A percentile compares a stretch with the other conserved stretches of the same genome.
These are phyloP conservation scores for Datura wrightii DNA, from an alignment of 257 asterid genomes.

Conservation along the genomic window DNA sequence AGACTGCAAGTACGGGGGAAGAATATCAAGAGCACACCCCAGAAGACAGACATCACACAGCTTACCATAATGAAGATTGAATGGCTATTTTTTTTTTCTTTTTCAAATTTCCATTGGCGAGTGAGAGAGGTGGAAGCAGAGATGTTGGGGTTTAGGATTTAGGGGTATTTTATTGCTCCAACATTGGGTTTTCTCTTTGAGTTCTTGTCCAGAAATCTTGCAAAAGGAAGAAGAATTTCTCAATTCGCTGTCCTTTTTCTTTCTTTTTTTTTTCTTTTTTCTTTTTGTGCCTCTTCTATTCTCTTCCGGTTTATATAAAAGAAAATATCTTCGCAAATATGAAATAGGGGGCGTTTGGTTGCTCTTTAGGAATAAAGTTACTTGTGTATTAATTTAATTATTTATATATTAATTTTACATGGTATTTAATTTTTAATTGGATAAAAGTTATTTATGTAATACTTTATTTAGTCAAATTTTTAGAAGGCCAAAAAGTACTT, in stretches of 20 bases:
- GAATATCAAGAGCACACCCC: not conserved
- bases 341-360: too few species aligned
- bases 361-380: too few species aligned
- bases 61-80: conserved; percentile 23
- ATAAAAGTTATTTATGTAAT: too few species aligned
- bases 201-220: not conserved
- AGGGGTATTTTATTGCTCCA: not conserved
- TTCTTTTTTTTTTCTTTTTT: too few species aligned
- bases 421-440: too few species aligned
- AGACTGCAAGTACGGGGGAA: not conserved
- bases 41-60: not conserved
- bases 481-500: too few species aligned
- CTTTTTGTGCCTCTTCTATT: not conserved
- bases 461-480: too few species aligned
- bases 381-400: too few species aligned
- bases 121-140: not conserved
- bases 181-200: not conserved
- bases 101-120: conserved; percentile 4
- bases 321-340: not conserved
- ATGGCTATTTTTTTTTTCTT: not conserved
- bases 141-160: not conserved
- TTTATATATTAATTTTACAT: too few species aligned
- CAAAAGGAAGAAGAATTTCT: not conserved
- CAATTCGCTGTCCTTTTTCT: too few species aligned
- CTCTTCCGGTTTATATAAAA: too few species aligned